Evolutionary conservation across 805 yeast genomes (phyloP).

Genomic region (Komagataella ulmi): DNA sequence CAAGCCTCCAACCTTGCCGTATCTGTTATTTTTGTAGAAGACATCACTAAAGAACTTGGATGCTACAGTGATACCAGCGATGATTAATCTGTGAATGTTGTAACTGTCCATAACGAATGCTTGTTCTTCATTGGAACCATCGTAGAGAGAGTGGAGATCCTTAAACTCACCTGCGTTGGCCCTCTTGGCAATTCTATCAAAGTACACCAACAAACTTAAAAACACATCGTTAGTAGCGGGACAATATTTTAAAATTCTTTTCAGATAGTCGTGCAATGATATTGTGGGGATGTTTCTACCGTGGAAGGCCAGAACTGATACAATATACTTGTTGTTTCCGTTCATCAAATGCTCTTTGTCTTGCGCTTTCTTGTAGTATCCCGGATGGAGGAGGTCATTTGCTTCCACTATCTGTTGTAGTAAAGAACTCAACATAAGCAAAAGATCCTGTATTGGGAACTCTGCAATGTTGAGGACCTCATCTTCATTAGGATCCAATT

Average conservation of each 20-base stretch:
- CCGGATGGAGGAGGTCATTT: slow-evolving; percentile 73
- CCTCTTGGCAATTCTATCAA: slow-evolving; percentile 84
- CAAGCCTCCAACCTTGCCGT: slow-evolving; percentile 91
- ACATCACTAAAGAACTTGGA: slow-evolving; percentile 91
- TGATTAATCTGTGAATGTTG: slow-evolving; percentile 87
- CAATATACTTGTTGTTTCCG: slow-evolving; percentile 35
- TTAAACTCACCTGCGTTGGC: slow-evolving; percentile 39
- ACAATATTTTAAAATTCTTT: slow-evolving; percentile 88
- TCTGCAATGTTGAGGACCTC: slow-evolving; percentile 66
- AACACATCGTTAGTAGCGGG: slow-evolving; percentile 98
- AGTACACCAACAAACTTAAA: slow-evolving; percentile 77
- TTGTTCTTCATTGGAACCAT: slow-evolving; percentile 21
- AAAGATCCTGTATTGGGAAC: slow-evolving; percentile 68
- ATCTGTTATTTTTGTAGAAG: slow-evolving; percentile 85
- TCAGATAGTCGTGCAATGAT: slow-evolving; percentile 74
- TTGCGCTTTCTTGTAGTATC: slow-evolving; percentile 32
- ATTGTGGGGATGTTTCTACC: slow-evolving; percentile 97
- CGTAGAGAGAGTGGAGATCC: slow-evolving; percentile 11
- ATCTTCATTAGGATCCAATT: slow-evolving; percentile 3
- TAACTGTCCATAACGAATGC: slow-evolving; percentile 91
- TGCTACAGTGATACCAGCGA: slow-evolving; percentile 90
- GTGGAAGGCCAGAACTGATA: slow-evolving; percentile 78
- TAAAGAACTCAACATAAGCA: slow-evolving; percentile 75
- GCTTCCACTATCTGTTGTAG: slow-evolving; percentile 81
- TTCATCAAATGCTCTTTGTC: slow-evolving; percentile 9